A percentile compares a stretch with the other conserved stretches of the same genome.
Conservation (phyloP, 83 land plant species). For the Thuja plicata region DNA sequence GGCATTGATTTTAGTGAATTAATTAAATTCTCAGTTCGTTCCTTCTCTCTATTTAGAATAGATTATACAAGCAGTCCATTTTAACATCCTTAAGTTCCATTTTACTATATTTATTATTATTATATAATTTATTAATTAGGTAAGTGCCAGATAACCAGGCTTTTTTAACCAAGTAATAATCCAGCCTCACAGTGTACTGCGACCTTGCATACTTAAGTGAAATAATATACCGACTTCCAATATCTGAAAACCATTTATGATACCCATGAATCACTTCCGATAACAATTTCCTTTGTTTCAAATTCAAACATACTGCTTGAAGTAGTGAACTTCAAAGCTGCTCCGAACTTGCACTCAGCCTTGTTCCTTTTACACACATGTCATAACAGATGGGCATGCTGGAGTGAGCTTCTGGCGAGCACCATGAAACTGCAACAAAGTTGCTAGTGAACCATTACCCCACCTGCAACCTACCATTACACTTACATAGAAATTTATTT, state of each 20-base stretch:
- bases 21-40: not conserved
- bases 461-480: not conserved
- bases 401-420: not conserved
- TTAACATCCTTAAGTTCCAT: not conserved
- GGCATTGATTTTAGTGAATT: not conserved
- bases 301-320: not conserved
- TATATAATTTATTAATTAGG: not conserved
- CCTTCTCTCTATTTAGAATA: not conserved
- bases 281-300: not conserved
- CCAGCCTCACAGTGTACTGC: not conserved
- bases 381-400: not conserved
- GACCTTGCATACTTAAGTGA: not conserved
- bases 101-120: not conserved
- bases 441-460: not conserved
- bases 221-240: not conserved
- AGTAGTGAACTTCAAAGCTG: not conserved
- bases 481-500: not conserved
- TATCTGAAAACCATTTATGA: not conserved
- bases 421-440: not conserved
- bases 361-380: not conserved
- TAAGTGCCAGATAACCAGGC: not conserved
- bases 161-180: not conserved
- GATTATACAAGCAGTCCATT: not conserved
- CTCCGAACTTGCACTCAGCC: not conserved
- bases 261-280: not conserved